phyloP scores from a whole-genome alignment of 257 asterid genomes.

The Nicotiana otophora region DNA sequence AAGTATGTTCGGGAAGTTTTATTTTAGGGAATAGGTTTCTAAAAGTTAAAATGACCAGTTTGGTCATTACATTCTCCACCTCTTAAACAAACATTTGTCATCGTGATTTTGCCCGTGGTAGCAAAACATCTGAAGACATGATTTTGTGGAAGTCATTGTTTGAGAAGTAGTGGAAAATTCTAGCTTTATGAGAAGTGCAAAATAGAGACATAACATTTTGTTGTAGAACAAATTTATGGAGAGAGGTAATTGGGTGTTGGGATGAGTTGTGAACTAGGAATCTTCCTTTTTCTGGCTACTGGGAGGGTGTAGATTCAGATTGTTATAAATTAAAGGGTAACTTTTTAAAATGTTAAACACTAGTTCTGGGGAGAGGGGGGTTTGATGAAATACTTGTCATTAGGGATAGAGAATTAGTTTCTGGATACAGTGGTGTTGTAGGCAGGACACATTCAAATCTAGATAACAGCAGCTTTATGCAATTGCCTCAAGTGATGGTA shows the following conservation, averaged over 20 bases:
- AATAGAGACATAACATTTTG: not conserved
- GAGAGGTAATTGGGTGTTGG: not conserved
- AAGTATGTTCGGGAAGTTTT: too few species aligned
- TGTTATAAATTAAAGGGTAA: too few species aligned
- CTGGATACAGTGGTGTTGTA: not conserved
- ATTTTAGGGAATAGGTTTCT: too few species aligned
- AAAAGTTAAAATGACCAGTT: too few species aligned
- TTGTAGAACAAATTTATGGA: not conserved
- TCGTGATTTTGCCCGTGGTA: not conserved
- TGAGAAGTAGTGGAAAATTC: not conserved
- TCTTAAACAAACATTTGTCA: too few species aligned
- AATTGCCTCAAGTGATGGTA: not conserved
- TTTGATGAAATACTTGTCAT: too few species aligned
- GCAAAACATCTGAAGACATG: not conserved
- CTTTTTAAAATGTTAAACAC: too few species aligned
- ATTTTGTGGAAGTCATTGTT: not conserved
- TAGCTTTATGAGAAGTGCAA: not conserved
- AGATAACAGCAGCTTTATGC: not conserved
- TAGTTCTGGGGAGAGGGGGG: too few species aligned
- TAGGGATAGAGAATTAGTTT: not conserved
- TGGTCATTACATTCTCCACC: too few species aligned
- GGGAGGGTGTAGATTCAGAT: too few species aligned
- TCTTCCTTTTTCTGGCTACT: too few species aligned
- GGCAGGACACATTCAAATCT: not conserved
- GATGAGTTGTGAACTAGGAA: too few species aligned